A percentile compares a stretch with the other conserved stretches of the same genome.
phyloP scores from a whole-genome alignment of 257 asterid species.

The Gynochthodes officinalis region DNA sequence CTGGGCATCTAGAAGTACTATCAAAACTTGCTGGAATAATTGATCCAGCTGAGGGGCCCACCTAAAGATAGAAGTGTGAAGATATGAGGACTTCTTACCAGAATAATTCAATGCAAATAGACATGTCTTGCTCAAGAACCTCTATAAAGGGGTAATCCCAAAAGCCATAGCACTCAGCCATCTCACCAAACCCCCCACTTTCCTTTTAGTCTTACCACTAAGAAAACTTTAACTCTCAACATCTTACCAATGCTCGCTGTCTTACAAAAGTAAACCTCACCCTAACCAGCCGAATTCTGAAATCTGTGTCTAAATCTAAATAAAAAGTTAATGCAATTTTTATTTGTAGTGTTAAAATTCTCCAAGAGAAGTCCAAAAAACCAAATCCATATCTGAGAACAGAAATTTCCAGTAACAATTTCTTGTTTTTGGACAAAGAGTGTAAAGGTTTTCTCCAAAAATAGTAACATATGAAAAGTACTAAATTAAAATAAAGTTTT shows the following conservation, averaged over 20 bases:
- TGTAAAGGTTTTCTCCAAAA: background rate
- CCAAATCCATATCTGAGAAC: background rate
- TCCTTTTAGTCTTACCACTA: background rate
- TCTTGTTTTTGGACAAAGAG: background rate
- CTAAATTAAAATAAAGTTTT: background rate
- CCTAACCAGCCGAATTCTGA: background rate
- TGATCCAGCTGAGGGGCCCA: slow-evolving; percentile 64
- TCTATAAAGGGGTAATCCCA: background rate
- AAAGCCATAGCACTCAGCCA: background rate
- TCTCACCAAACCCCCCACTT: background rate
- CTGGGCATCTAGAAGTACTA: slow-evolving; percentile 74
- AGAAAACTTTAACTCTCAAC: background rate
- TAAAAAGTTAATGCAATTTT: background rate
- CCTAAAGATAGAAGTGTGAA: slow-evolving; percentile 38
- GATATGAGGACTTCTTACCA: background rate
- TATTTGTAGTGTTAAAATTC: background rate
- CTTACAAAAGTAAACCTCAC: background rate
- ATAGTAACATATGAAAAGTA: background rate
- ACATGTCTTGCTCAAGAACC: background rate
- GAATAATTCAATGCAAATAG: background rate
- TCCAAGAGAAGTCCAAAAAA: background rate
- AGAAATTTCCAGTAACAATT: background rate
- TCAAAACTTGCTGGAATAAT: slow-evolving; percentile 74
- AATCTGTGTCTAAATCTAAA: background rate
- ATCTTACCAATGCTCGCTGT: background rate